Conservation (phyloP, 176 grass and related monocot species). For the Ampelocalamus luodianensis region DNA sequence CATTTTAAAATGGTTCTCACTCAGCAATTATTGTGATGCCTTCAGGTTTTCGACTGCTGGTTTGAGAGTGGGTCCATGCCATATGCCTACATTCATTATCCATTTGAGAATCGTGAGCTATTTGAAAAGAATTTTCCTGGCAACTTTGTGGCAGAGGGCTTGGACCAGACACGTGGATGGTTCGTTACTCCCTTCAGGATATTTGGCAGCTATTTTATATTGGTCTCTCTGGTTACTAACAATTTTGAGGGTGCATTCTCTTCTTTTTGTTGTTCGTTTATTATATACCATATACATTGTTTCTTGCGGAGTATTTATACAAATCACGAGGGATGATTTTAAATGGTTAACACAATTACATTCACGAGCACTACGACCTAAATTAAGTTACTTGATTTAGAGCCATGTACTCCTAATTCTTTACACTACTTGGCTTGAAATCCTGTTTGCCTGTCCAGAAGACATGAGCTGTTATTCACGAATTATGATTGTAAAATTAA, state of each 20-base stretch:
- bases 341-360: neutral
- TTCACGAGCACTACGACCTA: neutral
- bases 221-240: neutral
- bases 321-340: neutral
- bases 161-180: slow-evolving; percentile 99
- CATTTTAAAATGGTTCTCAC: slow-evolving; percentile 33
- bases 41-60: slow-evolving; percentile 99
- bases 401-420: slow-evolving; percentile 11
- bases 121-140: slow-evolving; percentile 99
- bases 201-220: slow-evolving; percentile 11
- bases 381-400: neutral
- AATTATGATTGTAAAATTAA: slow-evolving; percentile 11
- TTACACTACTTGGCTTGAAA: neutral
- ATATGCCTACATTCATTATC: slow-evolving; percentile 98
- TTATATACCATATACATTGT: neutral
- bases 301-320: slow-evolving; percentile 3
- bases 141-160: slow-evolving; percentile 95
- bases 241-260: slow-evolving; percentile 26
- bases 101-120: slow-evolving; percentile 94
- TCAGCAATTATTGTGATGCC: slow-evolving; percentile 26
- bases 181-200: slow-evolving; percentile 51
- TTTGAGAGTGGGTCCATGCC: slow-evolving; percentile 99
- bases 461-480: neutral
- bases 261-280: slow-evolving; percentile 11
- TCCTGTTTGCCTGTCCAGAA: slow-evolving; percentile 3